Base-by-base conservation (phyloP, 1,284 basidiomycete species). In the Moniliella sp. region DNA sequence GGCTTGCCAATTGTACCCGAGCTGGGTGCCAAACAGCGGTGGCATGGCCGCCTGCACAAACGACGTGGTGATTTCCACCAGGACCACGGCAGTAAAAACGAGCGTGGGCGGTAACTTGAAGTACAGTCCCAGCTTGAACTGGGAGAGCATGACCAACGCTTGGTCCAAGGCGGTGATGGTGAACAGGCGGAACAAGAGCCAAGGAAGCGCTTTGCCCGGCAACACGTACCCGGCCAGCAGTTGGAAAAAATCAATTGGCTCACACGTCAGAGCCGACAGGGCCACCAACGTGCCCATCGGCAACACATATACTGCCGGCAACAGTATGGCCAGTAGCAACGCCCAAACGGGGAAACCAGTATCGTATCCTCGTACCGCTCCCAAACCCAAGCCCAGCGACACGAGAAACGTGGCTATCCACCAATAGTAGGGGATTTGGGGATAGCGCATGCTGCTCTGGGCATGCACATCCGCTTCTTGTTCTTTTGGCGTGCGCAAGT, bases 381-480 rank as follows among this genome's bases (percentile, higher is more conserved):
- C 63, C 42, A 75, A 64, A 32, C 76, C 66, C 38, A 78, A 62
- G 23, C 70, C 64, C 44, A 78, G 64, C 35, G 73, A 69, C 33
- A 69, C 38, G 31, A 72, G 35, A 28, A 78, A 74, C 9, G 71
- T 43, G 0, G 53, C 21, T 0, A 54, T 47, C 40, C 71, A 72
- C 49, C 65, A 70, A 40, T 43, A 48, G 39, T 66, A 65, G 3
- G 71, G 71, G 17, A 81, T 77, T 50, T 82, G 78, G 1, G 68
- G 62, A 60, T 88, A 88, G 15, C 61, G 66, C 34, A 67, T 66
- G 80, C 86, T 88, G 28, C 86, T 67, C 23, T 78, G 73, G 3
- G 75, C 70, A 61, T 88, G 83, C 25, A 86, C 66, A 52, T 88
- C 82, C 34, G 72, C 71, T 52, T 80, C 73, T 43, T 79, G 72